These are phyloP conservation scores for Alnus glutinosa DNA, from an alignment of 306 rosid species.

Conservation along the genomic window DNA sequence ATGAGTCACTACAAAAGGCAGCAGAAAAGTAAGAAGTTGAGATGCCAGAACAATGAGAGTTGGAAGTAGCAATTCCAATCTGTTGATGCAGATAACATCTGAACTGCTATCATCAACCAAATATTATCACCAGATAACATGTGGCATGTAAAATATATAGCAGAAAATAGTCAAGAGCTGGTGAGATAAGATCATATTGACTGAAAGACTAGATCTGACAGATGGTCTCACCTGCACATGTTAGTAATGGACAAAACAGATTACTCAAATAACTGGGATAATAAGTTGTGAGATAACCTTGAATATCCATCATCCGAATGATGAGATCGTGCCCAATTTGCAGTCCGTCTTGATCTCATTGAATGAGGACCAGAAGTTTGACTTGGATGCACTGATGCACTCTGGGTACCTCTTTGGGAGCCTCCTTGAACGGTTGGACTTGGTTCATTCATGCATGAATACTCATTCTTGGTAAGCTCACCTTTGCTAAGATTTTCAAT, in stretches of 20 bases:
- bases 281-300: conserved; percentile 43
- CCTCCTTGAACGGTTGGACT: conserved; percentile 18
- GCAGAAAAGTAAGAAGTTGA: conserved; percentile 19
- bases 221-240: neutral
- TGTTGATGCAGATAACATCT: neutral
- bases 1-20: conserved; percentile 60
- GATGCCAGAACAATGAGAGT: neutral
- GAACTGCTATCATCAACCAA: conserved; percentile 12
- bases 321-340: conserved; percentile 75
- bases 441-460: conserved; percentile 70
- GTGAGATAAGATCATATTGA: neutral
- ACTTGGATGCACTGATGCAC: conserved; percentile 30
- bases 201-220: neutral
- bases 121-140: neutral
- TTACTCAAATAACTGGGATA: neutral
- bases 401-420: conserved; percentile 32
- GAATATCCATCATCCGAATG: conserved; percentile 83
- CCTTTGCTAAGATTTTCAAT: conserved; percentile 69
- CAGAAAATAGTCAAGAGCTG: neutral
- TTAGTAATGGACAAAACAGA: neutral
- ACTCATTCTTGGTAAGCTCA: conserved; percentile 62
- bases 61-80: conserved; percentile 13
- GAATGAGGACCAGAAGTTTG: conserved; percentile 61
- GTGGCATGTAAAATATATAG: neutral
- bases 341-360: conserved; percentile 81